Conservation (phyloP, 2,329 filamentous ascomycete species). For the Trichoderma arundinaceum region DNA sequence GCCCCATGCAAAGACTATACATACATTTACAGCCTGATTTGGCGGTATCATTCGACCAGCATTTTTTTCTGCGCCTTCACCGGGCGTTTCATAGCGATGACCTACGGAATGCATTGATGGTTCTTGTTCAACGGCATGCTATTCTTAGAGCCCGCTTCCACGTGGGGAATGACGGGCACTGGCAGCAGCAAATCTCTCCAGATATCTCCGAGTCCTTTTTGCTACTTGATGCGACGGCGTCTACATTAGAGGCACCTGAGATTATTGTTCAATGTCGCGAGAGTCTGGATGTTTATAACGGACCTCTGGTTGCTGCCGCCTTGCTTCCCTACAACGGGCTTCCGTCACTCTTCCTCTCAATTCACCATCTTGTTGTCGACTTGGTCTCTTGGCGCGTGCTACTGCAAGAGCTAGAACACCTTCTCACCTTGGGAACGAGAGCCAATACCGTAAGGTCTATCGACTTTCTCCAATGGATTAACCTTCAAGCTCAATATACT, state of each 20-base stretch:
- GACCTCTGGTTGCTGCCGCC: constrained; percentile 21
- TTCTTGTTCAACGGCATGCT: neutral
- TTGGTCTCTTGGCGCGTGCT: constrained; percentile 34
- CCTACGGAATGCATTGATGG: neutral
- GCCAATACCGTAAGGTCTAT: too few species aligned
- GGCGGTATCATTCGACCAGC: constrained; percentile 17
- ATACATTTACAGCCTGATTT: constrained; percentile 3
- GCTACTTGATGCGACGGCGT: too few species aligned
- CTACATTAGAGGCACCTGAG: neutral
- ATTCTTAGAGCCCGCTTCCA: constrained; percentile 20
- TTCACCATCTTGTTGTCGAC: constrained; percentile 34
- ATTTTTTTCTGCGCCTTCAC: constrained; percentile 22
- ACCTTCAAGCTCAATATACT: constrained; percentile 9
- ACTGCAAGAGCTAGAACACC: constrained; percentile 31
- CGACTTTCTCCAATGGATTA: neutral
- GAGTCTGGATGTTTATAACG: neutral
- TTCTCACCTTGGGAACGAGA: neutral
- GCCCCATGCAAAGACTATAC: constrained; percentile 26
- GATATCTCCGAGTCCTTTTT: neutral
- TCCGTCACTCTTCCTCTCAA: constrained; percentile 3
- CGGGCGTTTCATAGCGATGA: neutral
- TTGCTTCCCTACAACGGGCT: neutral
- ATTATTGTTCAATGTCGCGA: constrained; percentile 13
- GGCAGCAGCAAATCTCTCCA: constrained; percentile 6
- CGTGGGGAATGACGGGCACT: neutral